Evolutionary conservation across 176 grass and related monocot species (phyloP).

Genomic region (Oryza meyeriana): DNA sequence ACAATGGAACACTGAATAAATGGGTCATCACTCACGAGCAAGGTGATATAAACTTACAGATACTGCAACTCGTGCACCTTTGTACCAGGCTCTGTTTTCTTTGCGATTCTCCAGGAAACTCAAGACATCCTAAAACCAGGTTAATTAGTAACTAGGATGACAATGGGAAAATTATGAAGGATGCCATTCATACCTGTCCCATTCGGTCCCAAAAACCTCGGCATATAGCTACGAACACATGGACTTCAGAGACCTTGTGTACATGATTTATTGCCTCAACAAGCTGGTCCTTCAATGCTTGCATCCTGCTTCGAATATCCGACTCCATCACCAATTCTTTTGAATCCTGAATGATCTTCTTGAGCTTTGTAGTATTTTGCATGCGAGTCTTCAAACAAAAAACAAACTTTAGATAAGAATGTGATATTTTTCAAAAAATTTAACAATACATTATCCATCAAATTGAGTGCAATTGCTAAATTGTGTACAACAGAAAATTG

Average conservation of each 20-base stretch:
- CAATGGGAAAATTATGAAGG: neutral
- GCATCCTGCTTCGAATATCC: constrained; percentile 91
- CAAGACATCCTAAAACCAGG: constrained; percentile 69
- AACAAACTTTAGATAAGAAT: constrained; percentile 5
- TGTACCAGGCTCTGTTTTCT: constrained; percentile 95
- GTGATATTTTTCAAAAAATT: neutral
- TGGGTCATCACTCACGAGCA: neutral
- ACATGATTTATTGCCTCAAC: constrained; percentile 75
- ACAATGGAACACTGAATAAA: neutral
- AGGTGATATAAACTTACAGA: constrained; percentile 48
- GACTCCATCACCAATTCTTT: constrained; percentile 85
- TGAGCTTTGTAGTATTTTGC: constrained; percentile 85
- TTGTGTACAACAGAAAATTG: constrained; percentile 1
- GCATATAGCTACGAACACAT: constrained; percentile 80
- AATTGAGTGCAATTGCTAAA: neutral
- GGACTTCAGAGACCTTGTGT: constrained; percentile 76
- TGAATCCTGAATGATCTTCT: constrained; percentile 94
- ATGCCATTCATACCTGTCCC: constrained; percentile 55
- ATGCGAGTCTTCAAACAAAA: constrained; percentile 60
- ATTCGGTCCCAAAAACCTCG: constrained; percentile 93
- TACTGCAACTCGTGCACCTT: constrained; percentile 76
- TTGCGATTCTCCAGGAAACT: constrained; percentile 89
- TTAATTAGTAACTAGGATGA: constrained; percentile 25
- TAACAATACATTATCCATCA: neutral
- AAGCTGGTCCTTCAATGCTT: constrained; percentile 73